Evolutionary conservation across 345 rosid genomes (phyloP), one percentile per base, ranked within the genome.

Genomic region (Hibiscus syriacus): DNA sequence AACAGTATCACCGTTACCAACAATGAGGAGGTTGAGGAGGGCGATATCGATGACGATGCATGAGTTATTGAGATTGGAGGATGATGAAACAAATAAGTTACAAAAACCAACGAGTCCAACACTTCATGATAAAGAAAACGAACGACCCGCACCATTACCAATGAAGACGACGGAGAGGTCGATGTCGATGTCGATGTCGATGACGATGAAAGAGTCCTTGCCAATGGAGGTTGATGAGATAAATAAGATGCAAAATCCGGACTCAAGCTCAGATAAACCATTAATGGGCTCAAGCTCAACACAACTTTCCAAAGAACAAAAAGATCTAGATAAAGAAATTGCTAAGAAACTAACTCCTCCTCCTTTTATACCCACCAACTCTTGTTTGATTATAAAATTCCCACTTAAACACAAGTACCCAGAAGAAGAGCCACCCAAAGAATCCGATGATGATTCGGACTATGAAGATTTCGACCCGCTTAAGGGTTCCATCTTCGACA

Each of bases 401-500:
- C 77, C 78, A 6, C 57, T 72, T 19, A 83, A 78, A 72, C n/a
- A 53, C 16, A 53, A 53, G 55, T 12, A 9, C 4, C 55, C 82
- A 75, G 72, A 78, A 1, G 82, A 79, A 19, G 79, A 81, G 16
- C 64, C 66, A 19, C 20, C 20, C 10, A 69, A 32, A 4, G 76
- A 71, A 0, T 25, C 55, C 1, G 75, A 71, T 2, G 76, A 74
- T 7, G 48, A 48, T 2, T 78, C 70, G 3, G 79, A 71, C 8
- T 59, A 76, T 3, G 72, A 46, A 4, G 52, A 64, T 30, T 64
- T 41, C 0, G 85, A 90, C 62, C 88, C 84, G 0, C 81, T 94
- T 6, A 81, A 72, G 39, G 97, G 99, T 3, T 90, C 99, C 0
- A 89, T 87, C 22, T 87, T 94, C 68, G 95, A 91, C 46, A 75